Evolutionary conservation across 2,329 filamentous ascomycete species (phyloP), one percentile per base, ranked within the genome.

Genomic region (Leptographium radiaticola): DNA sequence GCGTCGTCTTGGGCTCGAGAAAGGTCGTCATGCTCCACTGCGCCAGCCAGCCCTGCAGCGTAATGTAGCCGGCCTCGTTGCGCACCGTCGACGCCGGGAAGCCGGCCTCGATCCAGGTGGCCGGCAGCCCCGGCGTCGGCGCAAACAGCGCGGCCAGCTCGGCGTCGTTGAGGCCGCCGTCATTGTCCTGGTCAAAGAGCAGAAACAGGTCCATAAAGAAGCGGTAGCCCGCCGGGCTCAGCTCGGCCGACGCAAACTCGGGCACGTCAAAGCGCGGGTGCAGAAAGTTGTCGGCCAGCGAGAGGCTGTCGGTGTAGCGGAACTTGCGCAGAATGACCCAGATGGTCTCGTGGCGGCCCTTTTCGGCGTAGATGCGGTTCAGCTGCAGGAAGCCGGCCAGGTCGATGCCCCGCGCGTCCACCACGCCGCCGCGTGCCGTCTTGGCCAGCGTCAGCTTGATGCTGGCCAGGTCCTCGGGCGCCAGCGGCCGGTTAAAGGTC

Each of bases 21-120:
- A 97, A 98, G 0, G 93, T 98, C 0, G 93, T 98, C 93, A 98
- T 98, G 66, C 90, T 96, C 93, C 93, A 98, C 63, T 98, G 93
- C 5, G 93, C 93, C 40, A 98, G 79, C 93, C 93, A 98, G 2
- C 93, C 93, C 67, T 98, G 93, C 5, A 98, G 75, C 1, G 93
- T 98, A 57, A 98, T 90, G 66, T 97, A 82, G 0, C 93, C 93
- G 10, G 88, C 89, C 68, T 98, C 93, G 64, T 96, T 97, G 44
- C 89, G 84, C 18, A 97, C 91, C 0, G 93, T 96, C 30, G 89
- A 95, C 0, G 87, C 89, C 2, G 93, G 93, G 63, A 98, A 98
- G 0, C 82, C 87, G 1, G 86, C 86, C 59, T 96, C 90, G 0
- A 82, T 73, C 93, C 93, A 98, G 0, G 87, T 91, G 4, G 79